Percentiles rank a stretch among this genome's conserved stretches.
Conservation (phyloP, 441 rosid species). For the Adansonia rubrostipa region DNA sequence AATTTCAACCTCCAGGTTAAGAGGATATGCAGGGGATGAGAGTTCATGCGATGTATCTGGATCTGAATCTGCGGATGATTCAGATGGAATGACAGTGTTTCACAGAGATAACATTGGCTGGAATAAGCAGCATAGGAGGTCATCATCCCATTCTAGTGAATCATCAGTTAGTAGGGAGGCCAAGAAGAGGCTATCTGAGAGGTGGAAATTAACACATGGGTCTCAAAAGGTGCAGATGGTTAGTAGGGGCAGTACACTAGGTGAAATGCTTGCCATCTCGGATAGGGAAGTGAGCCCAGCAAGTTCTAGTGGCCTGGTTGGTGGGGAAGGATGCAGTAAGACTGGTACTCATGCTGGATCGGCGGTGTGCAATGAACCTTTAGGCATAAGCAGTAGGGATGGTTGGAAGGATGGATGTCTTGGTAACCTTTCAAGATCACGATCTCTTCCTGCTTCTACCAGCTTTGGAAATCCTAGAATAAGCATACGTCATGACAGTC, state of each 20-base stretch:
- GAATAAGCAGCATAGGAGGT: slow-evolving; percentile 44
- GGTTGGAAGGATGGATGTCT: slow-evolving; percentile 82
- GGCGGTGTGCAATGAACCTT: slow-evolving; percentile 54
- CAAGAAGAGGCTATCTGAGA: slow-evolving; percentile 84
- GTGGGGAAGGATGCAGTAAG: slow-evolving; percentile 42
- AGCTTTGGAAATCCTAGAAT: slow-evolving; percentile 47
- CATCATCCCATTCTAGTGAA: slow-evolving; percentile 55
- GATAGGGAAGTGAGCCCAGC: slow-evolving; percentile 56
- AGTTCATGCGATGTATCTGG: slow-evolving; percentile 75
- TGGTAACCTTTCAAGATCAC: slow-evolving; percentile 56
- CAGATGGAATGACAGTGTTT: slow-evolving; percentile 48
- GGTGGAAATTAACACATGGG: slow-evolving; percentile 87
- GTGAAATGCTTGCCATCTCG: slow-evolving; percentile 91
- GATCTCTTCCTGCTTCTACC: slow-evolving; percentile 65
- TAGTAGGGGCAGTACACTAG: slow-evolving; percentile 76
- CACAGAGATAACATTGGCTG: slow-evolving; percentile 48
- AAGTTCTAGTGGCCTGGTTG: slow-evolving; percentile 37
- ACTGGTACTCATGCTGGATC: slow-evolving; percentile 36
- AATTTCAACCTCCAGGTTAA: slow-evolving; percentile 50
- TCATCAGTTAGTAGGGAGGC: slow-evolving; percentile 89
- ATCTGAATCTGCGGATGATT: slow-evolving; percentile 73
- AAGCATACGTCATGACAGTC: slow-evolving; percentile 38
- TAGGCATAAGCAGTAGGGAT: slow-evolving; percentile 96
- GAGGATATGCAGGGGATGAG: slow-evolving; percentile 87
- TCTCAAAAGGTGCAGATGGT: slow-evolving; percentile 57